Base-by-base conservation (phyloP, 108 stramenopile species). In the Bacterosira constricta region DNA sequence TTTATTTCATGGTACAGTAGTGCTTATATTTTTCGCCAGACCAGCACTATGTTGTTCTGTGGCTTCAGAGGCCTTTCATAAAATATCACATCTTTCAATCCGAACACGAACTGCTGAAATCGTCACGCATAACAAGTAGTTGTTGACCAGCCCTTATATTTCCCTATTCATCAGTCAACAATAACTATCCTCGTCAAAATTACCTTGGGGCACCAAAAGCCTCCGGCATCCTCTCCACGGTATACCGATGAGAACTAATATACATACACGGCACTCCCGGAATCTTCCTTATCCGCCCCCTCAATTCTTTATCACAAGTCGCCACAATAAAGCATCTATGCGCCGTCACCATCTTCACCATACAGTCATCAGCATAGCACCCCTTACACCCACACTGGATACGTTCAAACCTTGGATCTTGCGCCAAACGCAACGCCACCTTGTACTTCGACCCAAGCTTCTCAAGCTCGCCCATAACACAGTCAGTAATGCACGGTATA, bases 211-310 rank as follows among this genome's bases (percentile, higher is more conserved):
- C 94, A 42, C 94, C 94, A 80, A 93, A 97, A 0, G 98, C 98
- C 75, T 99, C 99, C 8, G 98, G 97, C 97, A 99, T 98, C 13
- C 99, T 78, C 63, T 99, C 99, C 10, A 99, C 94, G 7, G 96
- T 97, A 80, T 96, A 99, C 67, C 91, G 90, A 68, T 97, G 94
- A 37, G 89, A 91, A 52, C 87, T 83, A 54, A 99, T 97, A 76
- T 98, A 99, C 98, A 99, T 99, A 82, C 97, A 96, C 26, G 99
- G 99, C 35, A 85, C 99, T 47, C 99, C 99, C 0, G 99, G 97
- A 53, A 99, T 96, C 81, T 99, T 99, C 37, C 99, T 82, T 39
- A 99, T 88, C 51, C 97, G 83, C 12, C 96, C 90, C 64, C 97
- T 83, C 41, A 99, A 78, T 49, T 99, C 99, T 83, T 97, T 98